Evolutionary conservation across 208 protist genomes (phyloP).

Genomic region (Crithidia expoeki): DNA sequence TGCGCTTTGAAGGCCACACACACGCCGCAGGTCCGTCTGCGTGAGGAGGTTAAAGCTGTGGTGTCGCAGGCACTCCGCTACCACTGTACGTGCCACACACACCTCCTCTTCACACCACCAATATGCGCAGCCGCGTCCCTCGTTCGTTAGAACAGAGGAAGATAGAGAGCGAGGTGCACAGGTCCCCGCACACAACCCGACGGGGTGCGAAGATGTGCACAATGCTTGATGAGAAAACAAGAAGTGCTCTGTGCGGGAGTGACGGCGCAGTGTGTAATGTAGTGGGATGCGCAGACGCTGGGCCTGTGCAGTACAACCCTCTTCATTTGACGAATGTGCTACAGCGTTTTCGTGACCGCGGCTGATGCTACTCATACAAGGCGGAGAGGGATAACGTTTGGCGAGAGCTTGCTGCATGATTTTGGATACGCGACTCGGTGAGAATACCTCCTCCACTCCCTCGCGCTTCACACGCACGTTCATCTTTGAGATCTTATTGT

Average conservation of each 20-base stretch:
- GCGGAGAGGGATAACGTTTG: neutral
- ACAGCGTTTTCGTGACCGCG: neutral
- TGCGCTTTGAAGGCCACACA: slow-evolving; percentile 16
- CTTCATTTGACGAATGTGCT: neutral
- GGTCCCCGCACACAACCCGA: neutral
- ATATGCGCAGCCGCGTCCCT: neutral
- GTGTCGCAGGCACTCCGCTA: slow-evolving; percentile 32
- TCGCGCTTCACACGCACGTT: slow-evolving; percentile 42
- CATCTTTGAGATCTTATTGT: slow-evolving; percentile 6
- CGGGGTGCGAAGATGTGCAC: neutral
- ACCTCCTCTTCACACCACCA: slow-evolving; percentile 18
- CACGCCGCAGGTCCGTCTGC: slow-evolving; percentile 12
- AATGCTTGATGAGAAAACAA: neutral
- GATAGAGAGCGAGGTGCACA: neutral
- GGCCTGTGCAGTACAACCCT: neutral
- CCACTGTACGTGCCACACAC: slow-evolving; percentile 9
- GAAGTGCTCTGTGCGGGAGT: slow-evolving; percentile 28
- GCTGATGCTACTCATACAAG: neutral
- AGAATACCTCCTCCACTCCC: slow-evolving; percentile 43
- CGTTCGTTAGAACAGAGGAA: neutral
- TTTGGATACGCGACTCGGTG: neutral
- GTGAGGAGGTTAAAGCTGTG: slow-evolving; percentile 15
- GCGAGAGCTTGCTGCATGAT: slow-evolving; percentile 22
- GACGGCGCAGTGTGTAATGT: slow-evolving; percentile 30
- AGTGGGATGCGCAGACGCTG: slow-evolving; percentile 17